Conservation (phyloP, 163 green algal species). For the Picocystis sp. region DNA sequence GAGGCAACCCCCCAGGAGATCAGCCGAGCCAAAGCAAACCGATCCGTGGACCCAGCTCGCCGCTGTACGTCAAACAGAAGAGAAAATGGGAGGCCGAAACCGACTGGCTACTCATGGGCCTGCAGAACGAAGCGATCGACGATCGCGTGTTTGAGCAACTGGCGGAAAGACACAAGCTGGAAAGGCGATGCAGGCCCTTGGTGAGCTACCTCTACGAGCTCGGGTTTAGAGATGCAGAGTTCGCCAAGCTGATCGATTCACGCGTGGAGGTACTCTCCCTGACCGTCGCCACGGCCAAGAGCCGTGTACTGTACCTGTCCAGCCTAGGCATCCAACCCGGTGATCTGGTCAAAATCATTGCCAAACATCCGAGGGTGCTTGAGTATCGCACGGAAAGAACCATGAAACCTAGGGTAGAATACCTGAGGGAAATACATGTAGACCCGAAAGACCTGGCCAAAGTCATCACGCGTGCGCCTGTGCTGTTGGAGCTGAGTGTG, state of each 20-base stretch:
- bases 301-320: no score
- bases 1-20: no score
- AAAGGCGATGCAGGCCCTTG: conserved; percentile 4
- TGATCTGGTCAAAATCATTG: conserved; percentile 10
- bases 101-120: conserved; percentile 10
- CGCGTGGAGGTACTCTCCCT: no score
- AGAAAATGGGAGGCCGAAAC: no score
- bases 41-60: no score
- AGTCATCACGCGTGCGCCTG: conserved; percentile 23
- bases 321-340: no score
- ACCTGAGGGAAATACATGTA: conserved; percentile 24
- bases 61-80: no score
- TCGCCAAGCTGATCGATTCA: conserved; percentile 1
- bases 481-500: conserved; percentile 29
- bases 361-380: conserved; percentile 26
- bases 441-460: conserved; percentile 16
- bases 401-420: conserved; percentile 26
- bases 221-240: conserved; percentile 3
- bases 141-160: conserved; percentile 4
- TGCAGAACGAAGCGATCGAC: conserved; percentile 7
- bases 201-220: conserved; percentile 3
- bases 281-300: no score
- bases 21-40: no score
- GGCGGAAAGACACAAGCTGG: neutral
- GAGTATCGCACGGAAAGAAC: conserved; percentile 37